Evolutionary conservation across 148 eudicot species (phyloP).

Genomic region (Silene latifolia): DNA sequence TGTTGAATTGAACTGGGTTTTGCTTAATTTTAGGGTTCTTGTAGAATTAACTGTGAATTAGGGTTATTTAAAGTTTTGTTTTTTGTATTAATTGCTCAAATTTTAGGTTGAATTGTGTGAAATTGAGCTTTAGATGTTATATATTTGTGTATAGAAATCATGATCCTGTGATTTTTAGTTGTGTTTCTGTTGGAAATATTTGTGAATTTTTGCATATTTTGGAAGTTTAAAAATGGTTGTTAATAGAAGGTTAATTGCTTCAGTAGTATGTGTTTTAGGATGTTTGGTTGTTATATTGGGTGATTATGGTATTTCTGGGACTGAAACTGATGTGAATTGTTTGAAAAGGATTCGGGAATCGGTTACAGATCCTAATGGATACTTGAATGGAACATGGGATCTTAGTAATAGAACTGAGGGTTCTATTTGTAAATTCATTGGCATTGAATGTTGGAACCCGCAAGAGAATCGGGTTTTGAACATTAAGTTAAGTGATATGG

Average conservation of each 20-base stretch:
- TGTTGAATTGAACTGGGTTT: slow-evolving; percentile 27
- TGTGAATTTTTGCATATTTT: slow-evolving; percentile 8
- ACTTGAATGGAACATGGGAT: slow-evolving; percentile 36
- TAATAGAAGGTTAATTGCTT: slow-evolving; percentile 11
- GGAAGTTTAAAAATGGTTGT: slow-evolving; percentile 17
- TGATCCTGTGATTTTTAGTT: background rate
- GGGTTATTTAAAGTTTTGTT: background rate
- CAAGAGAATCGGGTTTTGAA: slow-evolving; percentile 40
- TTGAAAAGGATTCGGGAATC: slow-evolving; percentile 20
- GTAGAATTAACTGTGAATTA: background rate
- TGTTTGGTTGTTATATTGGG: slow-evolving; percentile 24
- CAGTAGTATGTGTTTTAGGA: slow-evolving; percentile 20
- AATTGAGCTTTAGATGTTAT: background rate
- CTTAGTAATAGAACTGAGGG: slow-evolving; percentile 40
- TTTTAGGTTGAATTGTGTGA: slow-evolving; percentile 10
- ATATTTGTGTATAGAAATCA: background rate
- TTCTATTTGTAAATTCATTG: slow-evolving; percentile 37
- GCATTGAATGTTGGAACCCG: slow-evolving; percentile 46
- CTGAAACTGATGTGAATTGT: slow-evolving; percentile 37
- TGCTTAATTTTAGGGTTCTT: background rate
- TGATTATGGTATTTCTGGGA: slow-evolving; percentile 26
- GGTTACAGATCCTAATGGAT: slow-evolving; percentile 32
- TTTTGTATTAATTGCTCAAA: background rate
- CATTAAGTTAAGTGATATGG: slow-evolving; percentile 36
- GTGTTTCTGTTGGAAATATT: background rate